Evolutionary conservation across 208 protist species (phyloP), one percentile per base, ranked within the genome.

Genomic region (Acanthamoeba rhysodes): DNA sequence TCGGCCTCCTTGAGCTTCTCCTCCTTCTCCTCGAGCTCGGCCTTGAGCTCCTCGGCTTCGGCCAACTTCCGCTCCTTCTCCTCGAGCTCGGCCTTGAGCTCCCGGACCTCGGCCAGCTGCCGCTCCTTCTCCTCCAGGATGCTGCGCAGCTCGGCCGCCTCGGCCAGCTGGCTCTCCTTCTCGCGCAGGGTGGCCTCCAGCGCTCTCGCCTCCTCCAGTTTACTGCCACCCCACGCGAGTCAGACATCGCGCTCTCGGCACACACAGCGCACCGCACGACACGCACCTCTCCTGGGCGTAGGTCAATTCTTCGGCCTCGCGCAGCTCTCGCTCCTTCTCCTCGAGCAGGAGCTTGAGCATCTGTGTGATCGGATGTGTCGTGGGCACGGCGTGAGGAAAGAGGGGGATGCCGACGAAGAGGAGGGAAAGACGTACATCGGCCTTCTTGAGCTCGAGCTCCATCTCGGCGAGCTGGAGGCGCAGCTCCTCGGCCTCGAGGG

Each of bases 401-500:
- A 1, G 76, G 12, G 34, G 14, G 22, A 16, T 57, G 14, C 22
- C 32, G 55, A 7, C 0, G 22, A 10, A 57, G 20, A 50, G 27
- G 16, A 57, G 14, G 9, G 14, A 55, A 4, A 57, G 22, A 55
- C 32, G 37, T 64, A 87, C 78, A n/a, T 87, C 78, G 53, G 78
- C 78, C 37, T 87, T 87, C 78, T 53, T 87, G 24, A 87, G 78
- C 29, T 87, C 78, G 53, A 87, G 78, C 48, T 87, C 78, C 78
- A 64, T 87, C 53, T 87, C 48, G 48, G 78, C 78, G 32, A 87
- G 50, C 78, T 87, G 50, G 24, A 32, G 4, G 22, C 78, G 78
- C 45, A 87, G n/a, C 50, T 87, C 50, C 29, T 87, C 78, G 53
- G 78, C 78, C 53, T 87, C 78, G 32, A 87, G n/a, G 50, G 53